Percentiles rank a stretch among this genome's conserved stretches.
Conservation (phyloP, 768 basidiomycete species). For the Tylopilus cervinicoccineus region DNA sequence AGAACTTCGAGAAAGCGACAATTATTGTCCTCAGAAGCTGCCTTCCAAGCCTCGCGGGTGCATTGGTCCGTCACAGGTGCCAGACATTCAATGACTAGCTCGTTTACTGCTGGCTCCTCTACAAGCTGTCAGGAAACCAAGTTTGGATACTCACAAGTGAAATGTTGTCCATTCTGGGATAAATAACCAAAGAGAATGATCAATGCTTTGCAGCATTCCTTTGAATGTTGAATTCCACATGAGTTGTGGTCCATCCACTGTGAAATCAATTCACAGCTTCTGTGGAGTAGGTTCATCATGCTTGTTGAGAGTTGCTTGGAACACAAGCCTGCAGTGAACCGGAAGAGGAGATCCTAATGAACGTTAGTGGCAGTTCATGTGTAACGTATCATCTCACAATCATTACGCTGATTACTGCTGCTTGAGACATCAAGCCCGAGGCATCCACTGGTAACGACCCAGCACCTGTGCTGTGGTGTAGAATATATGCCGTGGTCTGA, state of each 20-base stretch:
- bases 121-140: not conserved
- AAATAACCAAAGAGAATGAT: conserved; percentile 23
- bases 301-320: conserved; percentile 15
- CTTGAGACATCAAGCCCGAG: conserved; percentile 3
- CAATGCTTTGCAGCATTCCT: conserved; percentile 29
- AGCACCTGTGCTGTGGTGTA: conserved; percentile 28
- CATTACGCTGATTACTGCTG: conserved; percentile 24
- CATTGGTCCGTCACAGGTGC: conserved; percentile 8
- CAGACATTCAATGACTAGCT: conserved; percentile 18
- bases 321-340: conserved; percentile 16
- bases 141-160: conserved; percentile 12
- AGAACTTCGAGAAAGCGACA: conserved; percentile 14
- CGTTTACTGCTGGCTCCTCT: conserved; percentile 14
- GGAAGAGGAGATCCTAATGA: conserved; percentile 18
- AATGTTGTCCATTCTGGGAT: conserved; percentile 18
- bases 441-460: not conserved
- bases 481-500: conserved; percentile 55
- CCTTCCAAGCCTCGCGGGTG: conserved; percentile 21
- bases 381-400: conserved; percentile 16
- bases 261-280: conserved; percentile 17
- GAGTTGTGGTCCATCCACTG: conserved; percentile 22
- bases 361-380: conserved; percentile 7
- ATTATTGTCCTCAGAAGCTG: conserved; percentile 8
- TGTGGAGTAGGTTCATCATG: conserved; percentile 17
- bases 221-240: conserved; percentile 25